Base-by-base conservation (phyloP, 257 asterid genomes). In the Nicotiana otophora region DNA sequence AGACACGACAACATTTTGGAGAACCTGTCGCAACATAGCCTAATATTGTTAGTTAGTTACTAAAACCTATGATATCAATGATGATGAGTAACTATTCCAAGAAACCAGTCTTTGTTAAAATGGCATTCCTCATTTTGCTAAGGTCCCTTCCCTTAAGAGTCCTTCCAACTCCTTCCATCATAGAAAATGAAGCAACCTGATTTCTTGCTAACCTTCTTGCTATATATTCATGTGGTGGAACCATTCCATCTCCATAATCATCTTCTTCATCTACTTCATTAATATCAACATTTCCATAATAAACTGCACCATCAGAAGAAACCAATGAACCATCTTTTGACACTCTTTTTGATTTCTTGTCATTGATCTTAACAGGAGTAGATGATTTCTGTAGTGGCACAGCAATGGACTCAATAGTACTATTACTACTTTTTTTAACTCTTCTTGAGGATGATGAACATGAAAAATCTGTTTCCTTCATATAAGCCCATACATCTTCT, bases 101-200 rank as follows among this genome's bases (percentile, higher is more conserved):
- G 83, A 88, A 93, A 33, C 97, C 94, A 33, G 97, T 93, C 77
- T 88, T 88, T 3, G 87, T 84, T 67, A 93, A 86, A 88, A 91
- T 88, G 81, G 91, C 87, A 58, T 91, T 90, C 86, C 94, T 93
- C 34, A 88, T 69, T 30, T 81, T 87, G 84, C 90, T 88, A 39
- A 91, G 90, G 28, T 93, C 96, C 63, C 97, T 91, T 48, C 97
- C 97, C 84, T 91, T 91, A 33, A 93, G 96, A 8, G 96, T 93
- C 26, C 95, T 83, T 30, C 97, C 97, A 80, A 86, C 82, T 1
- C 97, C 97, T 83, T 93, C 97, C 81, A 90, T 88, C 97, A 93
- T 91, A 9, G 97, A 91, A 81, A 53, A 92, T 0, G 94, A 87
- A 75, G 90, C 92, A 8, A 90, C 67, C 57, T 87, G 89, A 8